Evolutionary conservation across 1,284 basidiomycete species (phyloP).

Genomic region (Volvariella volvacea): DNA sequence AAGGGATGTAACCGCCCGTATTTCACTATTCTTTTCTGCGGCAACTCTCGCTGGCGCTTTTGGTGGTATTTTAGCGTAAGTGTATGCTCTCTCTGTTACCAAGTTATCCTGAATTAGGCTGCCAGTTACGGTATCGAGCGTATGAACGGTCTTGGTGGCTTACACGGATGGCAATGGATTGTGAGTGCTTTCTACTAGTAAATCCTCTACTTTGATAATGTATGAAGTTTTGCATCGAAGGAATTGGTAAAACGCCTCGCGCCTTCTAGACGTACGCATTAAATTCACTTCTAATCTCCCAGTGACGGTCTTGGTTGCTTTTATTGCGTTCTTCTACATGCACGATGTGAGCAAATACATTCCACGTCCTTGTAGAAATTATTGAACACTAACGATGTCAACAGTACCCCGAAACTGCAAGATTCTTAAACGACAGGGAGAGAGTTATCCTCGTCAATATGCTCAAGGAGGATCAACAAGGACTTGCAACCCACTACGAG

Average conservation of each 20-base stretch:
- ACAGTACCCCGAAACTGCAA: conserved; percentile 41
- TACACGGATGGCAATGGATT: conserved; percentile 39
- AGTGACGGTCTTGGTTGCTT: conserved; percentile 27
- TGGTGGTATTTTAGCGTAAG: conserved; percentile 29
- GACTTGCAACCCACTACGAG: conserved; percentile 25
- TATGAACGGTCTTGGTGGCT: conserved; percentile 33
- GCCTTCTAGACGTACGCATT: background rate
- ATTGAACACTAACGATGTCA: conserved; percentile 12
- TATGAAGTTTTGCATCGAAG: conserved; percentile 30
- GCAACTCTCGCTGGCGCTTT: conserved; percentile 43
- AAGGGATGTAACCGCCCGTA: conserved; percentile 39
- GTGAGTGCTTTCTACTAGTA: conserved; percentile 17
- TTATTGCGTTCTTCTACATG: conserved; percentile 27
- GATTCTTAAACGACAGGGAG: conserved; percentile 34
- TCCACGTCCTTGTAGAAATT: conserved; percentile 18
- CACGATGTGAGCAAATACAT: conserved; percentile 30
- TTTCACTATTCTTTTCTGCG: conserved; percentile 55
- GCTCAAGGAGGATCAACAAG: conserved; percentile 32
- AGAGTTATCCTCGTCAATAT: conserved; percentile 24
- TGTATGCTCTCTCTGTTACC: conserved; percentile 1
- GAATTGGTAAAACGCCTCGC: conserved; percentile 16
- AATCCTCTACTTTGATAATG: background rate
- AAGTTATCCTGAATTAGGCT: background rate
- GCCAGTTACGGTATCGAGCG: conserved; percentile 31
- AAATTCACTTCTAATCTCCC: background rate